Percentiles rank a stretch among this genome's conserved stretches.
Conservation (phyloP, 176 grass and related monocot species). For the Eleusine coracana region DNA sequence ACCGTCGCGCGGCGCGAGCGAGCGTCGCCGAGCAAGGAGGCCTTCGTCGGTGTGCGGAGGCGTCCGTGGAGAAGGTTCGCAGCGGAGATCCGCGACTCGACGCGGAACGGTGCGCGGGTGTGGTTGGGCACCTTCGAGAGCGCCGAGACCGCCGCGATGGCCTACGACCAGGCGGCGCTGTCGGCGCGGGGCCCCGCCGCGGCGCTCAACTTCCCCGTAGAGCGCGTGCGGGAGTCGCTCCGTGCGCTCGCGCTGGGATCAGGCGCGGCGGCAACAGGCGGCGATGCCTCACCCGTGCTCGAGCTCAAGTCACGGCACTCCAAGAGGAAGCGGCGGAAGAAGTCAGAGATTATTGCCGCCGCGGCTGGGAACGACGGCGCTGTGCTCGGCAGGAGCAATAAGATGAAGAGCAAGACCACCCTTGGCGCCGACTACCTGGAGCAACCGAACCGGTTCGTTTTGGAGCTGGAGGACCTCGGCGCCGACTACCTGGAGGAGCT, state of each 20-base stretch:
- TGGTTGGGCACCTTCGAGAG: constrained; percentile 90
- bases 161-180: constrained; percentile 6
- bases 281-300: constrained; percentile 2
- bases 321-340: constrained; percentile 18
- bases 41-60: constrained; percentile 1
- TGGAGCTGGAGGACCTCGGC: constrained; percentile 31
- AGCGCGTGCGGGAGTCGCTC: constrained; percentile 24
- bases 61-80: background rate
- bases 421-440: too few species aligned
- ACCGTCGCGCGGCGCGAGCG: background rate
- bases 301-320: constrained; percentile 26
- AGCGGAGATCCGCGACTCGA: constrained; percentile 2
- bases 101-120: constrained; percentile 51
- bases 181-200: background rate
- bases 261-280: background rate
- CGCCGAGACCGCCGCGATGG: constrained; percentile 68
- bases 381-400: background rate
- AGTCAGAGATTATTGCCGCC: background rate
- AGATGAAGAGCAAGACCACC: background rate
- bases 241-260: background rate
- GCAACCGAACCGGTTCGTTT: background rate
- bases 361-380: background rate
- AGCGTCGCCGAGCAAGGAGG: background rate
- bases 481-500: constrained; percentile 15
- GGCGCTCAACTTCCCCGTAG: constrained; percentile 25